Evolutionary conservation across 2,329 filamentous ascomycete genomes (phyloP).

Genomic region (Trichoderma asperellum): DNA sequence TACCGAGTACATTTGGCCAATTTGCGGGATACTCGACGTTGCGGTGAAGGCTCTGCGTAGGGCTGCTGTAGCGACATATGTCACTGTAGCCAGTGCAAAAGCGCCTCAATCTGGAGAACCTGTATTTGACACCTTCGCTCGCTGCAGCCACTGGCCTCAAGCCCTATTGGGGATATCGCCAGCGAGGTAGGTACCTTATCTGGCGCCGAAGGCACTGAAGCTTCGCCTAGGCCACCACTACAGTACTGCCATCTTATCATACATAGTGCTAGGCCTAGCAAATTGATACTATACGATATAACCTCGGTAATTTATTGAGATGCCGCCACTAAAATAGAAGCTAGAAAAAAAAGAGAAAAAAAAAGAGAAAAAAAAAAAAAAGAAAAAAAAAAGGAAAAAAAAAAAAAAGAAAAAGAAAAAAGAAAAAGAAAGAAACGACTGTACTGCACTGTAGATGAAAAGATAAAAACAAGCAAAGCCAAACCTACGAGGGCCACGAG

Average conservation of each 20-base stretch:
- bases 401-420: background rate
- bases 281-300: background rate
- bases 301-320: background rate
- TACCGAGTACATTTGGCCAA: background rate
- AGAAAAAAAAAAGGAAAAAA: background rate
- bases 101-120: background rate
- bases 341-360: background rate
- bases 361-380: no score
- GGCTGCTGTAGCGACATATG: background rate
- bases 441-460: no score
- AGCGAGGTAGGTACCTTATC: background rate
- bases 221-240: background rate
- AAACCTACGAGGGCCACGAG: no score
- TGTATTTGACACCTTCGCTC: background rate
- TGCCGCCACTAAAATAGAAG: background rate
- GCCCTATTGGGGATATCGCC: background rate
- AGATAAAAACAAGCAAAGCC: no score
- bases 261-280: background rate
- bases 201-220: background rate
- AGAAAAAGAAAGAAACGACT: no score
- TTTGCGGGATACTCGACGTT: background rate
- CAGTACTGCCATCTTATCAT: background rate
- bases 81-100: background rate
- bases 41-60: background rate
- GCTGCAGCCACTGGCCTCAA: background rate